Conservation (phyloP, 768 basidiomycete species). For the Arthromyces matolae region DNA sequence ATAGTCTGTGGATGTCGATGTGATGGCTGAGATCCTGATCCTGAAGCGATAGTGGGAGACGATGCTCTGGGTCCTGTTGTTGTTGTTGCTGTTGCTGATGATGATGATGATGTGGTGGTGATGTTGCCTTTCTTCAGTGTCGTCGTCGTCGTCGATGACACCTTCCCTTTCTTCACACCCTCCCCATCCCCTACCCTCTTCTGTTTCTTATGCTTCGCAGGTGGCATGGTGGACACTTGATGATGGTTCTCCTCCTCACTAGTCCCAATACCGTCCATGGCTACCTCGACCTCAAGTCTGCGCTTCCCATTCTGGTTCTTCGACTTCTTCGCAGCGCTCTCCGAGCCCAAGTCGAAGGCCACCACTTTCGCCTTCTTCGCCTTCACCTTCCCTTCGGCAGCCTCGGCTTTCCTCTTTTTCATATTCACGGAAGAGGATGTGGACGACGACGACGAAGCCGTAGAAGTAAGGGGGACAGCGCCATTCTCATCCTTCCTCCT, state of each 20-base stretch:
- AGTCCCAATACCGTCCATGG: too few species aligned
- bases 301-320: constrained; percentile 11
- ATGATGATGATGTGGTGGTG: background rate
- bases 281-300: constrained; percentile 11
- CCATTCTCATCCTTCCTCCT: constrained; percentile 16
- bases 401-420: constrained; percentile 20
- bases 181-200: constrained; percentile 15
- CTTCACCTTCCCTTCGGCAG: constrained; percentile 9
- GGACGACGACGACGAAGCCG: constrained; percentile 8
- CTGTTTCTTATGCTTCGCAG: constrained; percentile 20
- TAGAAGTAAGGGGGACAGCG: constrained; percentile 2
- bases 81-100: background rate
- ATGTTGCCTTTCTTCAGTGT: too few species aligned
- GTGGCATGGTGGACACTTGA: constrained; percentile 17
- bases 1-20: too few species aligned
- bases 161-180: too few species aligned
- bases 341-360: background rate
- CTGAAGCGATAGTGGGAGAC: too few species aligned
- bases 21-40: too few species aligned
- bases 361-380: constrained; percentile 18
- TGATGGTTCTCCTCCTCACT: constrained; percentile 7
- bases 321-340: constrained; percentile 1
- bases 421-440: constrained; percentile 14
- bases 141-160: too few species aligned
- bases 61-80: too few species aligned